Evolutionary conservation across 2,329 filamentous ascomycete species (phyloP).

Genomic region (Nothomitra cinnamomea): DNA sequence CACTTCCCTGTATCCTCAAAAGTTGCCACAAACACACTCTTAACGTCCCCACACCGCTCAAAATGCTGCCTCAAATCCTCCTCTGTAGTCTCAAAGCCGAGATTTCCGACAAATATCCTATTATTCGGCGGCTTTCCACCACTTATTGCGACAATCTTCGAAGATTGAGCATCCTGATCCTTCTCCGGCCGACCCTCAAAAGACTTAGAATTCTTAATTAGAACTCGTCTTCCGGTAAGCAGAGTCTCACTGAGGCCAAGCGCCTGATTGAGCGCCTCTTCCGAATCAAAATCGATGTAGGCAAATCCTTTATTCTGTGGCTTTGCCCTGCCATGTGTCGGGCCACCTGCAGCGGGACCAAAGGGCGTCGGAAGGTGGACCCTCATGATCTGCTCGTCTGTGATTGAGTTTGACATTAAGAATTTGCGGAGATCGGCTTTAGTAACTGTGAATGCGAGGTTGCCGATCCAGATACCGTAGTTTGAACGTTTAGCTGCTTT

Average conservation of each 20-base stretch:
- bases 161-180: constrained; percentile 19
- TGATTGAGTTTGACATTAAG: constrained; percentile 50
- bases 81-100: constrained; percentile 66
- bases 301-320: constrained; percentile 82
- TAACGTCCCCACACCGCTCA: constrained; percentile 64
- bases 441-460: constrained; percentile 70
- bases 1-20: constrained; percentile 97
- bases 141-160: constrained; percentile 20
- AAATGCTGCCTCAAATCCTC: constrained; percentile 72
- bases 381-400: constrained; percentile 58
- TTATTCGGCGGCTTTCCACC: constrained; percentile 53
- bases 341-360: constrained; percentile 7
- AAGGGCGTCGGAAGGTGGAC: constrained; percentile 50
- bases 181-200: constrained; percentile 81
- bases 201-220: constrained; percentile 85
- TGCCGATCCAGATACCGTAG: constrained; percentile 89
- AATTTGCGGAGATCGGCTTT: constrained; percentile 61
- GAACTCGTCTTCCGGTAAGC: constrained; percentile 55
- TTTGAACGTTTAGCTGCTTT: constrained; percentile 44
- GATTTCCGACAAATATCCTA: constrained; percentile 76
- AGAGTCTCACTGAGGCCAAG: constrained; percentile 75
- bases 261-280: constrained; percentile 54
- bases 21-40: constrained; percentile 74
- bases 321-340: constrained; percentile 27
- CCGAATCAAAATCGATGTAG: constrained; percentile 74